Conservation (phyloP, 768 basidiomycete genomes). For the Lyophyllum decastes region DNA sequence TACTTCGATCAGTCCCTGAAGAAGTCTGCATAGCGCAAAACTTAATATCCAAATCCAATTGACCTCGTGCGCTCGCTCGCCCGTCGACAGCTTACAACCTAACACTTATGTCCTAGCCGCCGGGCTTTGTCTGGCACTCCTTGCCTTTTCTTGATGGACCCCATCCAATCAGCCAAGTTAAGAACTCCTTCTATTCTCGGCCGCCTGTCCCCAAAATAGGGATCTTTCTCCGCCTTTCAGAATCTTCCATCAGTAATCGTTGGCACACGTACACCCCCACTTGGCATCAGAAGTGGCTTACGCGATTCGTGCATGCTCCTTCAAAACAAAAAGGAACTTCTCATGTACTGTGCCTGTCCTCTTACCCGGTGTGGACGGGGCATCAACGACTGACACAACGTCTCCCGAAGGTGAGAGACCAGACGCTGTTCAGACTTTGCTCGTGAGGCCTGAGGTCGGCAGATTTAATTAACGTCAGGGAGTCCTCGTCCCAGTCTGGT, state of each 20-base stretch:
- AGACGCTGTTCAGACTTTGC: not conserved
- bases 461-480: not conserved
- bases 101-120: no score
- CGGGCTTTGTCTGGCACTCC: no score
- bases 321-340: not conserved
- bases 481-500: not conserved
- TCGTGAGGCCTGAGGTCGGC: not conserved
- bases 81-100: no score
- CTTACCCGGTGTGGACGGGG: not conserved
- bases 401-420: no score
- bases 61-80: no score
- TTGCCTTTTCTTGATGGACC: not conserved
- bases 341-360: not conserved
- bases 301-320: not conserved
- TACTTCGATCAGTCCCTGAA: no score
- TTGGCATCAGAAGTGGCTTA: not conserved
- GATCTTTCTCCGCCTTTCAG: constrained; percentile 4
- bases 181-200: constrained; percentile 1
- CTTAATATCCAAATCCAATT: no score
- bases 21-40: no score
- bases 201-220: constrained; percentile 21
- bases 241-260: constrained; percentile 1
- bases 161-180: not conserved
- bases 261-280: not conserved
- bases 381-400: not conserved